Base-by-base conservation (phyloP, 345 rosid species). In the Ceriops tagal region DNA sequence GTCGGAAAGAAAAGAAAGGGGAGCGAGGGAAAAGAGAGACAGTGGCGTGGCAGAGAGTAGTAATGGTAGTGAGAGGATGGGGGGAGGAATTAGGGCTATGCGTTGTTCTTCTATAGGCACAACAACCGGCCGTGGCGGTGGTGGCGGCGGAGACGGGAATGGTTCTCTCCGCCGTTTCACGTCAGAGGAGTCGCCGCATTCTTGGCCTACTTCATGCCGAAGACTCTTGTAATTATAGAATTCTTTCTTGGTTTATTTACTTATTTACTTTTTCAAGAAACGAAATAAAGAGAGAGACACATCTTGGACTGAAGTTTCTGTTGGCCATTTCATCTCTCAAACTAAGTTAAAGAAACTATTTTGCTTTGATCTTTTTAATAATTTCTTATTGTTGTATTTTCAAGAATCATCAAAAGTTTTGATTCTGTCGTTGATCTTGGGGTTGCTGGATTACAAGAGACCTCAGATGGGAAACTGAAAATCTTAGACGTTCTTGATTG, bases 391-490 rank as follows among this genome's bases (percentile, higher is more conserved):
- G 30, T 10, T 10, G 3, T 43, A 43, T 43, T 56, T 22, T 21
- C 30, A 22, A 56, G n/a, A 46, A 47, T 49, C 66, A 34, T 61
- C 61, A 26, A 47, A 4, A 47, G 8, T 72, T 15, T 72, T 92
- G 98, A 95, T 86, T 79, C 97, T 66, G 99, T 97, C 62, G 92
- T 92, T 65, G 98, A 92, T 63, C 98, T 98, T 32, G 92, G 93
- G 73, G 98, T 93, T 70, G 82, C 88, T 81, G 96, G 98, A 62
- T 84, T 92, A 71, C 93, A 90, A 65, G 80, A 86, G 51, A 95
- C 99, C 6, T 83, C 99, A 55, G 99, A 90, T 71, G 99, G 97
- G 78, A 92, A 95, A 75, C 97, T 96, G 0, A 95, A 95, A 74
- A 83, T 92, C 67, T 67, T 92, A 21, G 99, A 95, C 78, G 93